A percentile compares a stretch with the other conserved stretches of the same genome.
Evolutionary conservation across 768 basidiomycete genomes (phyloP).

Genomic region (Polyporus arcularius): DNA sequence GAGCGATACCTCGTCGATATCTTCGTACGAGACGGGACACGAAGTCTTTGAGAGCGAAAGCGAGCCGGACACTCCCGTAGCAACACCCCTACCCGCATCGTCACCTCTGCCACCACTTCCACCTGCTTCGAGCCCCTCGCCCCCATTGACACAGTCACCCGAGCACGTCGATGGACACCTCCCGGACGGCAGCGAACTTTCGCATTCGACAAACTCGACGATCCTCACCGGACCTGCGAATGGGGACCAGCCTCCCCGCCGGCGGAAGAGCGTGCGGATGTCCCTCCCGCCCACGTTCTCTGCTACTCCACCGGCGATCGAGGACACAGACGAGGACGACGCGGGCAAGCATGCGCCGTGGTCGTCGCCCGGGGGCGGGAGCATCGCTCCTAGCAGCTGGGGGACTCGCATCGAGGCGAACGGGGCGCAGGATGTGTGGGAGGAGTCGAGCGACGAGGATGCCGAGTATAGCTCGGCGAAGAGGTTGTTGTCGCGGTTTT

Average conservation of each 20-base stretch:
- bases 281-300: conserved; percentile 78
- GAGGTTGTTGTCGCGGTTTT: conserved; percentile 48
- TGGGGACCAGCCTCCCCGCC: conserved; percentile 19
- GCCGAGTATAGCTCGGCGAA: conserved; percentile 64
- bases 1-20: conserved; percentile 51
- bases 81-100: neutral
- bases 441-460: conserved; percentile 73
- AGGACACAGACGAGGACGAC: conserved; percentile 44
- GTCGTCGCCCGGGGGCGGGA: conserved; percentile 14
- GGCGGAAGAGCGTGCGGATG: conserved; percentile 76
- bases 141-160: conserved; percentile 4
- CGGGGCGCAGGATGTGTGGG: conserved; percentile 52
- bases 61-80: conserved; percentile 27
- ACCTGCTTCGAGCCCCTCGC: too few species aligned
- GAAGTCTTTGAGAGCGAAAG: conserved; percentile 51
- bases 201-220: conserved; percentile 29
- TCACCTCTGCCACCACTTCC: too few species aligned
- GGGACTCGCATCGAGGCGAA: conserved; percentile 18
- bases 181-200: conserved; percentile 31
- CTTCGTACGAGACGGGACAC: conserved; percentile 67
- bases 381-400: conserved; percentile 26
- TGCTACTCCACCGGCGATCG: conserved; percentile 64
- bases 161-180: neutral
- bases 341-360: conserved; percentile 24
- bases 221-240: conserved; percentile 8